phyloP scores from a whole-genome alignment of 768 basidiomycete species.

The Leccinum barrowsii region DNA sequence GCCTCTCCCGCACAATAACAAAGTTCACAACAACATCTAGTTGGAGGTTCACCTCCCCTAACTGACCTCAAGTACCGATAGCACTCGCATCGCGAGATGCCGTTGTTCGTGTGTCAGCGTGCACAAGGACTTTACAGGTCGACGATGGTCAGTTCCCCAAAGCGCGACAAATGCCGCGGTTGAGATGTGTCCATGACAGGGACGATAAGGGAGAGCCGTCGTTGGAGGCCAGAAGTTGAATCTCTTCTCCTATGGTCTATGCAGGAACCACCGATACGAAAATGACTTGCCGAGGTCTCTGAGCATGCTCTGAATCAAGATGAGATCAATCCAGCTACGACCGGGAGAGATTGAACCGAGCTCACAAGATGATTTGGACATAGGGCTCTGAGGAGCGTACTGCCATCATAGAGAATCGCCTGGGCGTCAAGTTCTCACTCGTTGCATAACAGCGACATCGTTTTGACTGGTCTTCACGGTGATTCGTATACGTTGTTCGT shows the following conservation, averaged over 20 bases:
- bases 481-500: conserved; percentile 38
- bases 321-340: background rate
- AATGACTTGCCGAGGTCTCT: conserved; percentile 58
- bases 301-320: conserved; percentile 44
- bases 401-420: conserved; percentile 57
- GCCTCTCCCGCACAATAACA: too few relatives aligned
- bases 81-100: too few relatives aligned
- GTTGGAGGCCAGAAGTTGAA: conserved; percentile 58
- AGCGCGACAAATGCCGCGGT: conserved; percentile 9
- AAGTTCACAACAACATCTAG: too few relatives aligned
- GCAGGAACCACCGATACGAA: conserved; percentile 45
- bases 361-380: conserved; percentile 61
- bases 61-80: too few relatives aligned
- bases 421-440: conserved; percentile 49
- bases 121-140: too few relatives aligned
- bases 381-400: conserved; percentile 48
- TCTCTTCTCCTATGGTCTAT: conserved; percentile 38
- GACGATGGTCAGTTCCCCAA: conserved; percentile 41
- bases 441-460: conserved; percentile 50
- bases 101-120: too few relatives aligned
- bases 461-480: conserved; percentile 42
- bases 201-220: conserved; percentile 53
- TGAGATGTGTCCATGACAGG: conserved; percentile 43
- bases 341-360: background rate
- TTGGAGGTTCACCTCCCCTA: too few relatives aligned